These are phyloP conservation scores for Rubia yunnanensis DNA, from an alignment of 257 asterid species.

Conservation along the genomic window DNA sequence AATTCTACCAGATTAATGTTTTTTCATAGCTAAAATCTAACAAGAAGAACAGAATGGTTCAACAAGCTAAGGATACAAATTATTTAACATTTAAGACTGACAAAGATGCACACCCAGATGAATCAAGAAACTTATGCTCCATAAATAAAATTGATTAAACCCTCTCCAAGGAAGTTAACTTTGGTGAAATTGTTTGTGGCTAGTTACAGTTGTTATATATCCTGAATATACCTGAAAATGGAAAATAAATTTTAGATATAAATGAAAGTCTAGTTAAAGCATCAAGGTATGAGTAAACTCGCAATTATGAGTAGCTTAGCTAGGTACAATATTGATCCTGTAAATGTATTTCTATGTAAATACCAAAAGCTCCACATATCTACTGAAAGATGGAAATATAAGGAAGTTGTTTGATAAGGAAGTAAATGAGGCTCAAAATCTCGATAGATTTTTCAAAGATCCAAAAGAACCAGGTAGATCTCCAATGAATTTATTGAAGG, in stretches of 20 bases:
- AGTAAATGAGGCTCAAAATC: conserved; percentile 48
- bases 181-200: conserved; percentile 75
- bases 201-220: conserved; percentile 46
- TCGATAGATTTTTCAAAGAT: conserved; percentile 43
- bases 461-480: conserved; percentile 76
- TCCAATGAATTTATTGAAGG: conserved; percentile 76
- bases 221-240: conserved; percentile 64
- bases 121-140: conserved; percentile 82
- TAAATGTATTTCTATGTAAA: conserved; percentile 63
- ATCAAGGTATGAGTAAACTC: conserved; percentile 20
- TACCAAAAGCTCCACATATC: conserved; percentile 19
- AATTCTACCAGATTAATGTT: conserved; percentile 49
- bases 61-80: conserved; percentile 4
- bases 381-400: background rate
- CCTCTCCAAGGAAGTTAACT: conserved; percentile 64
- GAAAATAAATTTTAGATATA: conserved; percentile 7
- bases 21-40: conserved; percentile 72
- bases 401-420: background rate
- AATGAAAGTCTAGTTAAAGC: background rate
- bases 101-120: conserved; percentile 16
- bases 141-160: conserved; percentile 79
- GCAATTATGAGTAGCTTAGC: conserved; percentile 65
- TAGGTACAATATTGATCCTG: conserved; percentile 76
- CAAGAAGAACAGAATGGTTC: conserved; percentile 11
- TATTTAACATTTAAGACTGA: background rate